Evolutionary conservation across 2,329 filamentous ascomycete species (phyloP), one percentile per base, ranked within the genome.

Genomic region (Aspergillus fumigatiaffinis): DNA sequence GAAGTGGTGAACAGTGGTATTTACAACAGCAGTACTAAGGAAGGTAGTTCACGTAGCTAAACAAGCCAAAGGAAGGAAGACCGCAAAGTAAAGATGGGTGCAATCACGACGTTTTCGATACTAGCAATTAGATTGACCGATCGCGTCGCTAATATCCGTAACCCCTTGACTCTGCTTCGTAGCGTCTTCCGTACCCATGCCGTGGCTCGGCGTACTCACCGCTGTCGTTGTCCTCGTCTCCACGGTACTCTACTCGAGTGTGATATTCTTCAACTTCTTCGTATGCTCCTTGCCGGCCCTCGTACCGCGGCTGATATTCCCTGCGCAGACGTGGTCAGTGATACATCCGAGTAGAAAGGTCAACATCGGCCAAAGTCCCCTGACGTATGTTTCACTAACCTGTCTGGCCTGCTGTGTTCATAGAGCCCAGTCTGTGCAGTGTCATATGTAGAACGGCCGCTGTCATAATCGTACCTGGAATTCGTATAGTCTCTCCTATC

Each of bases 1-100:
- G 54, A 66, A 76, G 63, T 80, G 78, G 78, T 80, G 68, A 61
- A 61, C 44, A 26, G 26, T 47, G 21, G 44, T 20, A 25, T 25
- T 25, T 14, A 47, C 32, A 38, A 38, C 32, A 17, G 14, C 32
- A 38, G 32, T 38, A 38, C 32, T 17, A 38, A 35, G 32, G 6
- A 32, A 38, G 14, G 14, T 7, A 17, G 14, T 17, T 38, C 14
- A 38, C 14, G 14, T 38, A 38, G 32, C 32, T 17, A 5, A 38
- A 17, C 14, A 38, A 38, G 14, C n/a, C 35, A 28, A 32, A 29
- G 52, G 29, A 44, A 23, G 5, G 26, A 44, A 12, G 10, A 12
- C n/a, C 8, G 21, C 10, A 10, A 42, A 12, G 41, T 20, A 44
- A 44, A 23, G 41, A 44, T 44, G 41, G 41, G 17, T 23, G 21